These are phyloP conservation scores for Astragalus membranaceus DNA, from an alignment of 306 rosid genomes.

Conservation along the genomic window DNA sequence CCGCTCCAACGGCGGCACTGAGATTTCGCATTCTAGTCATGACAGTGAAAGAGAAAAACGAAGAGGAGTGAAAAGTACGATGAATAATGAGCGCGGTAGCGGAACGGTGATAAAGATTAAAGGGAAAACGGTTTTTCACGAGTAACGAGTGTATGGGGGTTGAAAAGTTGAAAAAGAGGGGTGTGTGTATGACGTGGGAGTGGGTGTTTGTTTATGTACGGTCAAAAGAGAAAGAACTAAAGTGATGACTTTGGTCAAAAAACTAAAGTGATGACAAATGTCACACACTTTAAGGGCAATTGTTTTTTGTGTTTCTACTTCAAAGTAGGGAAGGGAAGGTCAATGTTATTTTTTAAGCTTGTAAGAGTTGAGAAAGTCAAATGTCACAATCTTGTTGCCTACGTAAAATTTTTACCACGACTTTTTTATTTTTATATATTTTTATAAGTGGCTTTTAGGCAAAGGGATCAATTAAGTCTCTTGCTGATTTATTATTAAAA, in stretches of 20 bases:
- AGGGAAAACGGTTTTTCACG: neutral
- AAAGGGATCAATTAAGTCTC: no score
- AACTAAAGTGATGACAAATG: conserved; percentile 20
- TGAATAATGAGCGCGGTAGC: neutral
- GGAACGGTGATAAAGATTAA: neutral
- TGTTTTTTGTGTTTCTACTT: conserved; percentile 5
- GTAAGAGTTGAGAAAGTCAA: neutral
- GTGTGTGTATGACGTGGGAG: neutral
- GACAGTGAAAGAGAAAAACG: neutral
- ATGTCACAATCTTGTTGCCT: neutral
- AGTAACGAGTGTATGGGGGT: neutral
- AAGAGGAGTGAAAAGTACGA: no score
- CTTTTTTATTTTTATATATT: neutral
- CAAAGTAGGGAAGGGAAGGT: neutral
- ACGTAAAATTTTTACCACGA: neutral
- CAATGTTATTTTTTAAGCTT: conserved; percentile 19
- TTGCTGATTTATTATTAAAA: no score
- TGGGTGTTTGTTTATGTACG: neutral
- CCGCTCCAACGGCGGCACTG: conserved; percentile 36
- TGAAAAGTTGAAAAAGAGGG: neutral
- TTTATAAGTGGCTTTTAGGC: no score
- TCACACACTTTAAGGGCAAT: neutral
- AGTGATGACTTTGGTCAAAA: no score
- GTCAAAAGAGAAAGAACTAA: conserved; percentile 6
- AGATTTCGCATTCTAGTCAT: conserved; percentile 55